Evolutionary conservation across 2,329 filamentous ascomycete genomes (phyloP).

Genomic region (Lojkania enalia): DNA sequence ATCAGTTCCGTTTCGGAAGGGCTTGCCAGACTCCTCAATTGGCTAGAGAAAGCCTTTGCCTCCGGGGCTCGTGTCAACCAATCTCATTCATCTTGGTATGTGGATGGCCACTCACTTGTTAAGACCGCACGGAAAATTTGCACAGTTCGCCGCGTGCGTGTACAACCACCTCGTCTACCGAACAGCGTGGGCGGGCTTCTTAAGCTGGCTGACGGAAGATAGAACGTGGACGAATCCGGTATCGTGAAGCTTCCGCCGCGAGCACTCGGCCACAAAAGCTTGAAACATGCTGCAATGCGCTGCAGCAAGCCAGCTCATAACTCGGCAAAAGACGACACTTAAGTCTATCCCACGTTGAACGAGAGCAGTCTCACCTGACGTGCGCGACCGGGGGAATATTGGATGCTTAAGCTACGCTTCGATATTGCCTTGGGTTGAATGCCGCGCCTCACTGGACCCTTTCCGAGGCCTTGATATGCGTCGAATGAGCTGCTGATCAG

Average conservation of each 20-base stretch:
- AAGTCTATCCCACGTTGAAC: constrained; percentile 16
- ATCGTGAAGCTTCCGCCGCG: constrained; percentile 8
- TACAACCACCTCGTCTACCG: not conserved
- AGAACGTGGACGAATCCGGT: constrained; percentile 14
- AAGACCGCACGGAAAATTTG: not conserved
- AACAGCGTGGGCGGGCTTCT: not conserved
- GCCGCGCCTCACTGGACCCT: constrained; percentile 11
- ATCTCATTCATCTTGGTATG: not conserved
- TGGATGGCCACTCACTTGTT: not conserved
- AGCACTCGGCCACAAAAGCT: constrained; percentile 13
- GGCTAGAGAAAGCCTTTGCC: not conserved
- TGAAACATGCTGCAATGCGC: constrained; percentile 20
- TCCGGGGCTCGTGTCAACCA: not conserved
- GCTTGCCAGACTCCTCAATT: not conserved
- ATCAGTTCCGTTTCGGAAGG: too few relatives aligned
- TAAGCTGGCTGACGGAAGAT: constrained; percentile 6
- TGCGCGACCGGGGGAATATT: constrained; percentile 18
- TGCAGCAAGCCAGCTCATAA: constrained; percentile 19
- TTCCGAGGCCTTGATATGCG: constrained; percentile 14
- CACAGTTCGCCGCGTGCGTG: not conserved
- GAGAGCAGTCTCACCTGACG: constrained; percentile 22
- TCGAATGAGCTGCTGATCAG: constrained; percentile 24
- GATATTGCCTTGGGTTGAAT: constrained; percentile 18
- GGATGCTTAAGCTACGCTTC: constrained; percentile 10
- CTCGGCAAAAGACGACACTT: constrained; percentile 24